Base-by-base conservation (phyloP, 495 filamentous ascomycete genomes). In the Darksidea phi region DNA sequence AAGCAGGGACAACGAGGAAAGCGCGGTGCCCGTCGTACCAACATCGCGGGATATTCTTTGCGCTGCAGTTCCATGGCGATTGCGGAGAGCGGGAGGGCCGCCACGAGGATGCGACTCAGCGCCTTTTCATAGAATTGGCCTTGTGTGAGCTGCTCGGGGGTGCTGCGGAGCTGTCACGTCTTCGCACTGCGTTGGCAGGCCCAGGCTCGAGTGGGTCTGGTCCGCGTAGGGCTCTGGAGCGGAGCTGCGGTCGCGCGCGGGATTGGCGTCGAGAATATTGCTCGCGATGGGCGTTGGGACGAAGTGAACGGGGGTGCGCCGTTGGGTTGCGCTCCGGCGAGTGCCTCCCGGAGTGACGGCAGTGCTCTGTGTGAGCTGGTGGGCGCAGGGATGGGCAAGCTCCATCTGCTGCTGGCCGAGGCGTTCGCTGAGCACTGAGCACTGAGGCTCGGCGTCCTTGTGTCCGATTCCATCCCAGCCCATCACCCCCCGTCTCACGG, bases 11-110 rank as follows among this genome's bases (percentile, higher is more conserved):
- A 42, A 48, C 20, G 37, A 23, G 45, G 41, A 47, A 50, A 37
- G 6, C 13, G 43, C 34, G 15, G 13, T 21, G 52, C 59, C 50
- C 28, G 34, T 69, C 89, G 74, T 82, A 98, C 94, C 88, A 97
- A 85, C 82, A 98, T 84, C 25, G 88, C 88, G 71, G 94, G 93
- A 77, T 98, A 98, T 76, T 98, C 94, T 73, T 89, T 83, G 73
- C 93, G 83, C 69, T 89, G 88, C 67, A 96, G 83, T 67, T 92
- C 92, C 83, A 90, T 86, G 62, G 61, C 73, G 53, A 32, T 46
- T 47, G 46, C 17, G 21, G 32, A 36, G 48, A 54, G 53, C 28
- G 42, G 45, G 51, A 47, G 61, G 60, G 61, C 55, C 34, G 61
- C 61, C 61, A 28, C 48, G 36, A 47, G 36, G 28, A 20, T 48